These are phyloP conservation scores for Dalbergia cultrata DNA, from an alignment of 306 rosid species.

Conservation along the genomic window DNA sequence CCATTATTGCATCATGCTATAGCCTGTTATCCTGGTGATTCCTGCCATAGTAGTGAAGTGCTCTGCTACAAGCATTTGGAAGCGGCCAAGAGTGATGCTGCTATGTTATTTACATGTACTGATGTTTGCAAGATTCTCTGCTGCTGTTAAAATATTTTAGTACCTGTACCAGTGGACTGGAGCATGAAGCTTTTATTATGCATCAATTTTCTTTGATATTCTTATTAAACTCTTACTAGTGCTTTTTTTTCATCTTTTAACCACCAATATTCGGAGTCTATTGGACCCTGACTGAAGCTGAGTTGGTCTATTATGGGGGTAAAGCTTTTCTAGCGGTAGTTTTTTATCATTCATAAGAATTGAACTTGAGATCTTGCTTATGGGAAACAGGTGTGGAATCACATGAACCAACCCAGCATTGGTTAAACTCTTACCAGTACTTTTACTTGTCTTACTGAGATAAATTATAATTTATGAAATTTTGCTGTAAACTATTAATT, in stretches of 20 bases:
- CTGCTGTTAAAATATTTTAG: background rate
- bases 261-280: background rate
- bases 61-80: conserved; percentile 24
- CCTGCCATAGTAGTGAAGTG: background rate
- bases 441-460: conserved; percentile 20
- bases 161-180: conserved; percentile 13
- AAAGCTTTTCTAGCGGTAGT: background rate
- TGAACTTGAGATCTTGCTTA: background rate
- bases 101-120: background rate
- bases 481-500: conserved; percentile 26
- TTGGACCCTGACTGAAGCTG: background rate
- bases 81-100: background rate
- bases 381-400: background rate
- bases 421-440: conserved; percentile 2
- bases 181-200: background rate
- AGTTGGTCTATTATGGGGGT: background rate
- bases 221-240: background rate
- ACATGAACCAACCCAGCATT: too few species aligned
- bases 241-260: background rate
- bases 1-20: background rate
- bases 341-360: background rate
- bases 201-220: background rate
- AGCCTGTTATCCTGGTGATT: background rate
- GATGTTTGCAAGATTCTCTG: background rate
- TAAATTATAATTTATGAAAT: background rate